Conservation (phyloP, 1,284 basidiomycete species). For the Sphaerobolus stellatus region DNA sequence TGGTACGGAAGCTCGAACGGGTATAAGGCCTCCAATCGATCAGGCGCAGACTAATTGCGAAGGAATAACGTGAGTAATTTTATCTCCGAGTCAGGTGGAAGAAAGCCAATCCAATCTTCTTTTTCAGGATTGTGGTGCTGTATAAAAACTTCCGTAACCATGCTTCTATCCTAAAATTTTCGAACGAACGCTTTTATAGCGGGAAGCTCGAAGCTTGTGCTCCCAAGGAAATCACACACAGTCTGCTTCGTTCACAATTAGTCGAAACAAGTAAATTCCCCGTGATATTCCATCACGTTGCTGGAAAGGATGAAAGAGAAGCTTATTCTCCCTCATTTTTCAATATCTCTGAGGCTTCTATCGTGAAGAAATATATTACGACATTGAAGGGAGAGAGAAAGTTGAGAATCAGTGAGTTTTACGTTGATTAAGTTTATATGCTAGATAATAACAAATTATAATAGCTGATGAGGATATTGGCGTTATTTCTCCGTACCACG, state of each 20-base stretch:
- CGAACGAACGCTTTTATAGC: constrained; percentile 56
- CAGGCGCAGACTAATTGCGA: too few relatives aligned
- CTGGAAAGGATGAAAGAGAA: constrained; percentile 61
- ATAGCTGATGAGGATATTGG: constrained; percentile 50
- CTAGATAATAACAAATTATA: too few relatives aligned
- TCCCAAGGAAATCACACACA: constrained; percentile 33
- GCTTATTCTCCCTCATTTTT: constrained; percentile 65
- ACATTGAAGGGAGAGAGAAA: constrained; percentile 29
- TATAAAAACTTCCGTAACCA: constrained; percentile 61
- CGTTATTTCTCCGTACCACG: constrained; percentile 55
- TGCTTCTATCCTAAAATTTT: constrained; percentile 51
- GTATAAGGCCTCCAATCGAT: neutral
- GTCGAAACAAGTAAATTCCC: constrained; percentile 52
- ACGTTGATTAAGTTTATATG: too few relatives aligned
- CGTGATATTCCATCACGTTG: constrained; percentile 56
- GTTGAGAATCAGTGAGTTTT: too few relatives aligned
- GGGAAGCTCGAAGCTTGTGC: constrained; percentile 49
- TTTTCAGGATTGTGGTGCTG: constrained; percentile 55
- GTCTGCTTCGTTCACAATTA: constrained; percentile 34
- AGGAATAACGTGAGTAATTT: too few relatives aligned
- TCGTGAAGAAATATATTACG: constrained; percentile 52
- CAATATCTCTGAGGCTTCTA: constrained; percentile 55
- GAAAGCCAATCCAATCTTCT: neutral
- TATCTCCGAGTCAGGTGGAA: too few relatives aligned
- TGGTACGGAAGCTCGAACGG: constrained; percentile 21